Evolutionary conservation across 805 yeast genomes (phyloP), one percentile per base, ranked within the genome.

Genomic region (Torulaspora indica): DNA sequence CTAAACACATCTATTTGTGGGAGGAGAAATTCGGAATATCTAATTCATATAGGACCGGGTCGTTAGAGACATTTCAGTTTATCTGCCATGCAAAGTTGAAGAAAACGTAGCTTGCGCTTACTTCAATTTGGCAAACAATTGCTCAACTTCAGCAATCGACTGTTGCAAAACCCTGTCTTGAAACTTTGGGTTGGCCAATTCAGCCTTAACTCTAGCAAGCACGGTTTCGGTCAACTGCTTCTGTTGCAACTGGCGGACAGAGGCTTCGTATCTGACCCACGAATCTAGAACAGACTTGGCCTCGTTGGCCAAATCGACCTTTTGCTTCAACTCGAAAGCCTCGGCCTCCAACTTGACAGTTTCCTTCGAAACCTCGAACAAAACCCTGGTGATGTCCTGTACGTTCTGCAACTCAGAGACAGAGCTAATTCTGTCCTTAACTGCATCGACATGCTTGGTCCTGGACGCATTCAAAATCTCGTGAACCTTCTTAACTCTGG

Each of bases 221-320:
- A 93, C 96, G 47, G 89, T 63, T 64, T 85, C 73, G 57, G 95
- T 81, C 62, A 93, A 81, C 71, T 87, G 96, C 71, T 82, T 78
- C 78, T 93, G 98, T 78, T 93, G 95, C 66, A 81, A 73, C 76
- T 88, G 95, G 76, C 97, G 91, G 57, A 90, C 93, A 68, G 88
- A 89, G 57, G 87, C 84, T 77, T 93, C 98, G 72, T 85, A 86
- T 80, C 98, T 87, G 61, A 90, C 97, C 98, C 98, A 93, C 12
- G 98, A 88, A 74, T 93, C 98, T 67, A 93, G 81, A 49, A 91
- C 95, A 46, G 93, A 74, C 76, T 85, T 89, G 64, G 98, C 98
- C 77, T 89, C 96, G 52, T 74, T 60, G 46, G 95, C 91, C 56
- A 89, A 78, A 52, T 82, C 89, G 56, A 87, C 89, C 66, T 82